These are phyloP conservation scores for Podospora pseudoanserina DNA, from an alignment of 495 filamentous ascomycete genomes.

Conservation along the genomic window DNA sequence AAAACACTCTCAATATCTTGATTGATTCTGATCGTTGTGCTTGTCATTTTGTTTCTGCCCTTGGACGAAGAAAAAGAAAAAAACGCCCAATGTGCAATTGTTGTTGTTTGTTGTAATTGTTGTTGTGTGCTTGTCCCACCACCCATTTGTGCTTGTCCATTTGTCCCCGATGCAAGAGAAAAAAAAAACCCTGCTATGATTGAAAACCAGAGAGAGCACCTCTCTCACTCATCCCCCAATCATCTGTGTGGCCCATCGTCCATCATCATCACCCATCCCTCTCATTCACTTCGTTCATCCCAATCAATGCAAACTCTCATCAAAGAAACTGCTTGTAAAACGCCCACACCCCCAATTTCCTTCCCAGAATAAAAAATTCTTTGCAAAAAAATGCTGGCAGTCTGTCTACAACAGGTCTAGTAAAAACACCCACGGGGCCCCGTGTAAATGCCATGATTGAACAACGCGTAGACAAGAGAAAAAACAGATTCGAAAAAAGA, in stretches of 20 bases:
- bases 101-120: background rate
- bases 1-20: too few species aligned
- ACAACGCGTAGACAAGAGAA: slow-evolving; percentile 2
- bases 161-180: background rate
- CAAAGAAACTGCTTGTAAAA: background rate
- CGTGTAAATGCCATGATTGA: slow-evolving; percentile 6
- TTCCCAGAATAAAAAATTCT: background rate
- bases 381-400: slow-evolving; percentile 10
- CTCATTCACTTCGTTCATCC: slow-evolving; percentile 1
- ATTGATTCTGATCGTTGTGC: background rate
- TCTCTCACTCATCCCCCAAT: background rate
- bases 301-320: background rate
- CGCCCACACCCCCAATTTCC: background rate
- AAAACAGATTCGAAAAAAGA: slow-evolving; percentile 6
- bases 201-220: background rate
- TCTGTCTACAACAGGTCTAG: slow-evolving; percentile 8
- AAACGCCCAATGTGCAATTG: background rate
- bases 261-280: background rate
- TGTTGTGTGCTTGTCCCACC: background rate
- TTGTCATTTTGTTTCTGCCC: background rate
- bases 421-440: background rate
- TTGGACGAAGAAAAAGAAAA: background rate
- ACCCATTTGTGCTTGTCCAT: background rate
- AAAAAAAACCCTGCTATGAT: background rate
- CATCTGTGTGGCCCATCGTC: background rate